Percentiles rank a stretch among this genome's conserved stretches.
phyloP scores from a whole-genome alignment of 805 yeast species.

The Groenewaldozyma salmanticensis region DNA sequence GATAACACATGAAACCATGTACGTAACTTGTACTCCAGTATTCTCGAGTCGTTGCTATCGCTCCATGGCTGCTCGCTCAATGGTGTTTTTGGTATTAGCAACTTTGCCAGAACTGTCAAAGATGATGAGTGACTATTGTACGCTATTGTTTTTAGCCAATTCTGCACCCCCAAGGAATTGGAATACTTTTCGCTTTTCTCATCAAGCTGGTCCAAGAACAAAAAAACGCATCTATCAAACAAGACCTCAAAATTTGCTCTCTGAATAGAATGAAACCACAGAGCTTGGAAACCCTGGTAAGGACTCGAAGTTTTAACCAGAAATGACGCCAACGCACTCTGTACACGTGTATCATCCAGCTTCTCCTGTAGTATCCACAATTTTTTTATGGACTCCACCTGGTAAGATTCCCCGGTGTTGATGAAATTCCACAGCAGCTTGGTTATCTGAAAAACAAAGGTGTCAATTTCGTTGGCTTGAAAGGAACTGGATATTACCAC shows the following conservation, averaged over 20 bases:
- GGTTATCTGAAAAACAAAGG: slow-evolving; percentile 33
- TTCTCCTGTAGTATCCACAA: slow-evolving; percentile 51
- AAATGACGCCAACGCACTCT: slow-evolving; percentile 60
- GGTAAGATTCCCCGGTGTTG: slow-evolving; percentile 42
- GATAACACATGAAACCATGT: not conserved
- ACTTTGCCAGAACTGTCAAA: not conserved
- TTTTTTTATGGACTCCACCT: slow-evolving; percentile 60
- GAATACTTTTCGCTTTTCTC: not conserved
- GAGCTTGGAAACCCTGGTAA: slow-evolving; percentile 41
- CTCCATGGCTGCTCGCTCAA: not conserved
- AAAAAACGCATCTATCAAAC: slow-evolving; percentile 52
- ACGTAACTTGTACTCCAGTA: not conserved
- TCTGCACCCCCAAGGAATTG: not conserved
- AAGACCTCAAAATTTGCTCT: slow-evolving; percentile 33
- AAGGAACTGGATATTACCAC: slow-evolving; percentile 27
- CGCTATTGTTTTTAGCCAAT: not conserved
- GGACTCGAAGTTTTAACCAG: slow-evolving; percentile 30
- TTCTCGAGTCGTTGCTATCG: not conserved
- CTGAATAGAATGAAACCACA: slow-evolving; percentile 72
- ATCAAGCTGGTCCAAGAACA: slow-evolving; percentile 52
- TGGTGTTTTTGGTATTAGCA: not conserved
- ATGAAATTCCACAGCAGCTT: slow-evolving; percentile 48
- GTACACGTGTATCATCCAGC: slow-evolving; percentile 46
- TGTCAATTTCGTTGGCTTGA: slow-evolving; percentile 28
- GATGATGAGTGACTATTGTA: not conserved